These are phyloP conservation scores for Zymoseptoria ardabiliae DNA, from an alignment of 2,329 filamentous ascomycete species.

Conservation along the genomic window DNA sequence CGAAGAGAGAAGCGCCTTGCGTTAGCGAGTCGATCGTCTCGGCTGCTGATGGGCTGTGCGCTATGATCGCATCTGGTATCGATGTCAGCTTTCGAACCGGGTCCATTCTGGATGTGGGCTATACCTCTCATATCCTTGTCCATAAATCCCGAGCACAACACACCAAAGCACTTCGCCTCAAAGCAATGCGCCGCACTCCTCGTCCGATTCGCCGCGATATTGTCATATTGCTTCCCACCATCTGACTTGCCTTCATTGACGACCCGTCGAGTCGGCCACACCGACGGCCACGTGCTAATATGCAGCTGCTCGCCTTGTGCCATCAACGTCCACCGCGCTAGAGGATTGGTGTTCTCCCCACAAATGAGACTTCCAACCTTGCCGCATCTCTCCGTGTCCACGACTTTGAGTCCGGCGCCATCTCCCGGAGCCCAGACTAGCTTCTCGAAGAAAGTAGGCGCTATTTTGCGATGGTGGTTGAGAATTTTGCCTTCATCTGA, in stretches of 20 bases:
- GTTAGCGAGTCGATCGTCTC: slow-evolving; percentile 33
- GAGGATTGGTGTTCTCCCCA: slow-evolving; percentile 52
- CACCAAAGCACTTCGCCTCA: slow-evolving; percentile 51
- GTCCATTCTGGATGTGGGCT: neutral
- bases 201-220: slow-evolving; percentile 46
- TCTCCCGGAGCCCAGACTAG: slow-evolving; percentile 49
- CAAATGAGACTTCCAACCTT: slow-evolving; percentile 48
- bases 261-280: slow-evolving; percentile 43
- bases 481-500: slow-evolving; percentile 38
- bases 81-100: neutral
- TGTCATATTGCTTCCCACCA: slow-evolving; percentile 43
- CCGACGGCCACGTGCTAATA: slow-evolving; percentile 48
- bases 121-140: slow-evolving; percentile 24
- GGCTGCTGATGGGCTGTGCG: slow-evolving; percentile 13
- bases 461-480: slow-evolving; percentile 48
- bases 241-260: neutral
- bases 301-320: slow-evolving; percentile 51
- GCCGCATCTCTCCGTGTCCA: slow-evolving; percentile 37
- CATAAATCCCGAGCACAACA: slow-evolving; percentile 42
- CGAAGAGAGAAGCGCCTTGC: slow-evolving; percentile 43
- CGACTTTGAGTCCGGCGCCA: slow-evolving; percentile 43
- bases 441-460: slow-evolving; percentile 53
- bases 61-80: slow-evolving; percentile 29
- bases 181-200: slow-evolving; percentile 51
- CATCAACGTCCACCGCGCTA: slow-evolving; percentile 47